Conservation (phyloP, 78 protist genomes). For the slime mould (Dictyostelium discoideum) region DNA sequence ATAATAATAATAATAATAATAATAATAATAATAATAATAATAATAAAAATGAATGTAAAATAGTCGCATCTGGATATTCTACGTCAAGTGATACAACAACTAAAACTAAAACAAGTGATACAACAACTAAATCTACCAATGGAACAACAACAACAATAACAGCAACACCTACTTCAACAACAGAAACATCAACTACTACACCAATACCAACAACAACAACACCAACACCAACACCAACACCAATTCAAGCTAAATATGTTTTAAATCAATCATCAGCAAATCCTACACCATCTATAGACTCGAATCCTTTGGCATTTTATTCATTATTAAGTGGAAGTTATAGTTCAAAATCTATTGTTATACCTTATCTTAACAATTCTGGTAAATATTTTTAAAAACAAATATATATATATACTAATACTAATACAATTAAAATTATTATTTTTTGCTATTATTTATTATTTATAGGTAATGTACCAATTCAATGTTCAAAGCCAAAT, state of each 20-base stretch:
- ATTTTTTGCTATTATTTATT: not conserved
- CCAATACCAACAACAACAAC: not conserved
- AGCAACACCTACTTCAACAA: not conserved
- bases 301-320: conserved; percentile 35
- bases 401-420: not conserved
- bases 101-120: not conserved
- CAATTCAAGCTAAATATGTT: not conserved
- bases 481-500: conserved; percentile 59
- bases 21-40: too few species aligned
- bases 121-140: not conserved
- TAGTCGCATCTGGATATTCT: not conserved
- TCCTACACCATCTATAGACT: not conserved
- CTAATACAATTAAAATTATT: not conserved
- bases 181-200: conserved; percentile 6
- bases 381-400: not conserved
- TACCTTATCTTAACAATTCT: conserved; percentile 3
- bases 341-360: conserved; percentile 1
- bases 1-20: too few species aligned
- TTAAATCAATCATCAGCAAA: conserved; percentile 1
- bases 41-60: not conserved
- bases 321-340: conserved; percentile 14
- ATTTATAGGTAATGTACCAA: conserved; percentile 41
- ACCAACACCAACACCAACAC: not conserved
- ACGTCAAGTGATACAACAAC: not conserved
- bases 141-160: not conserved